phyloP scores from a whole-genome alignment of 2,329 filamentous ascomycete genomes.

The Chrysoporthe austroafricana region DNA sequence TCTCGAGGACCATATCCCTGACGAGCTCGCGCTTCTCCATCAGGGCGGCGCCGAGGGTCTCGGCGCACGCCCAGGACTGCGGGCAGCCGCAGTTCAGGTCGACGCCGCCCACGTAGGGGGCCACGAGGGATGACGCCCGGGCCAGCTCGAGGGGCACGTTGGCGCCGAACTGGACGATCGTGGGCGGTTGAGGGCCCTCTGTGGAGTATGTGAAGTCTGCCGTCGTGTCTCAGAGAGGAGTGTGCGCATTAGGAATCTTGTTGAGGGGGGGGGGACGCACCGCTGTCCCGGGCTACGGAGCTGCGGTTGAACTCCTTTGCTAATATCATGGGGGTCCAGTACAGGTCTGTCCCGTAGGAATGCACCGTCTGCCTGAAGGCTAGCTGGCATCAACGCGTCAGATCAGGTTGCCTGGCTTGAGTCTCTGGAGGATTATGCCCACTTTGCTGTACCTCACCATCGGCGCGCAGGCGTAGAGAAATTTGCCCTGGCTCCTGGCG shows the following conservation, averaged over 20 bases:
- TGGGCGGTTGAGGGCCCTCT: slow-evolving; percentile 54
- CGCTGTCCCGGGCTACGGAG: slow-evolving; percentile 62
- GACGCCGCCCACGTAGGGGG: slow-evolving; percentile 65
- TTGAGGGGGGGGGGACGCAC: slow-evolving; percentile 39
- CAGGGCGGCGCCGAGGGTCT: slow-evolving; percentile 69
- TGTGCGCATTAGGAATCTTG: not conserved
- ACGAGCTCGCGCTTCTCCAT: slow-evolving; percentile 69
- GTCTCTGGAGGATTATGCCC: slow-evolving; percentile 23
- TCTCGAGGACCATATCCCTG: slow-evolving; percentile 65
- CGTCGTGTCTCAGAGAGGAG: not conserved
- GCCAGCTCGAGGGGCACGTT: slow-evolving; percentile 64
- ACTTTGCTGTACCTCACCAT: slow-evolving; percentile 70
- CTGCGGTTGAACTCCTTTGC: slow-evolving; percentile 71
- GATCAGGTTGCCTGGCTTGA: not conserved
- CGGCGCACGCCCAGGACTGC: slow-evolving; percentile 72
- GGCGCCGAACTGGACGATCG: slow-evolving; percentile 70
- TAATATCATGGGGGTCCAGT: slow-evolving; percentile 74
- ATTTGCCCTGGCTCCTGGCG: slow-evolving; percentile 54
- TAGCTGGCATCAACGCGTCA: slow-evolving; percentile 47
- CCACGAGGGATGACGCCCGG: slow-evolving; percentile 64
- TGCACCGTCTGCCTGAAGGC: slow-evolving; percentile 71
- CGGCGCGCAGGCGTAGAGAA: slow-evolving; percentile 64
- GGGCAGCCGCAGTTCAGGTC: slow-evolving; percentile 76
- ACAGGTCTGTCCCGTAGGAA: slow-evolving; percentile 66
- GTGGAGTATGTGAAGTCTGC: slow-evolving; percentile 67